phyloP scores from a whole-genome alignment of 2,329 filamentous ascomycete genomes.

The Ploettnerulaceae sp. region DNA sequence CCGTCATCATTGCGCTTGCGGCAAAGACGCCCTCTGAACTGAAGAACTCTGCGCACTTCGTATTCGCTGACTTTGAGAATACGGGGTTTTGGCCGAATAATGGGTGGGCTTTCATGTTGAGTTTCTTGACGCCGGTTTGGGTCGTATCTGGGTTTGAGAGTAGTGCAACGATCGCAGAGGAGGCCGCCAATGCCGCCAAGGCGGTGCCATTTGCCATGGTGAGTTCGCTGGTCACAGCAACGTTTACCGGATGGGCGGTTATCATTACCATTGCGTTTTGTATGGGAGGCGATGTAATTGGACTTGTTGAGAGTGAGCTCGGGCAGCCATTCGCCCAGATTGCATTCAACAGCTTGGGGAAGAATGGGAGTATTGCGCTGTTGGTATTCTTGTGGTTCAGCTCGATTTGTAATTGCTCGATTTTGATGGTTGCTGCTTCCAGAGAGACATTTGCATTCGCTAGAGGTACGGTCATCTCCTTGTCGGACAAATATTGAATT shows the following conservation, averaged over 20 bases:
- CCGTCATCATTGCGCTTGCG: conserved; percentile 29
- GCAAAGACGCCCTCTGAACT: conserved; percentile 28
- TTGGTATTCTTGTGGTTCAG: conserved; percentile 31
- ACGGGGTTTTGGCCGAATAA: conserved; percentile 31
- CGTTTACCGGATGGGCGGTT: conserved; percentile 48
- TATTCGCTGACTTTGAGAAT: conserved; percentile 31
- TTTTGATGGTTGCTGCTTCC: conserved; percentile 33
- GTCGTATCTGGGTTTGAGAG: conserved; percentile 34
- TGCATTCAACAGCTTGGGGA: conserved; percentile 53
- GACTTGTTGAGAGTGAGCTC: conserved; percentile 43
- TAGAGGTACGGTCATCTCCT: conserved; percentile 22
- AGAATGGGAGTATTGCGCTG: conserved; percentile 42
- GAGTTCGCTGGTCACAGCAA: conserved; percentile 27
- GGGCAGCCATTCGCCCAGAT: conserved; percentile 52
- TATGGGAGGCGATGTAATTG: conserved; percentile 44
- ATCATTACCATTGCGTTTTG: conserved; percentile 54
- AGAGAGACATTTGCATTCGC: conserved; percentile 33
- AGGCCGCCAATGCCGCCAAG: conserved; percentile 31
- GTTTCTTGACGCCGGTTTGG: conserved; percentile 32
- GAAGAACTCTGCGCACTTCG: conserved; percentile 29
- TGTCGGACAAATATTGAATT: not conserved
- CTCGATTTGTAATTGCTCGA: conserved; percentile 32
- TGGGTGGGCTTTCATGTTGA: conserved; percentile 34
- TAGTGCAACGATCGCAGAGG: conserved; percentile 32
- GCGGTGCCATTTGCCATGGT: conserved; percentile 34